Base-by-base conservation (phyloP, 306 rosid species). In the Crotalaria pallida region DNA sequence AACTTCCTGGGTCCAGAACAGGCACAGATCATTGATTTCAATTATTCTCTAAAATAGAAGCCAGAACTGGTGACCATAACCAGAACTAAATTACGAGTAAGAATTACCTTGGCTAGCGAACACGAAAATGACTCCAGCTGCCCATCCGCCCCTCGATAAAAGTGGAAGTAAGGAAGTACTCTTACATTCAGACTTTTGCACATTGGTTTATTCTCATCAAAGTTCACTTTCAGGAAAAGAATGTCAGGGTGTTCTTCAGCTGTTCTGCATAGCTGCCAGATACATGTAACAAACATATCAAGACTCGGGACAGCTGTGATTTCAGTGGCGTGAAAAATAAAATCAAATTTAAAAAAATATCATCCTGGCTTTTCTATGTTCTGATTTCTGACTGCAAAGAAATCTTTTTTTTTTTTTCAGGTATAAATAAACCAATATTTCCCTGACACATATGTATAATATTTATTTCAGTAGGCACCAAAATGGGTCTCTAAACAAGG, bases 161-260 rank as follows among this genome's bases (percentile, higher is more conserved):
- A 95, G 79, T 91, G 99, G 87, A 95, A 95, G 76, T 75, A 95
- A 65, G 99, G 99, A 82, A 95, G 97, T 53, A 91, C 97, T 91
- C 78, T 95, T 58, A 95, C 99, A 58, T 89, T 91, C 88, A 95
- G 45, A 74, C 97, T 89, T 80, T 87, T 91, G 86, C 99, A 95
- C 99, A 95, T 95, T 13, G 88, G 89, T 82, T 95, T 95, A 69
- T 95, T 95, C 87, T 95, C 99, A 69, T 95, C 99, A 81, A 95
- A 95, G 59, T 95, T 91, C 61, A 95, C 91, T 83, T 95, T 95
- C 48, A 95, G 82, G 86, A 95, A 83, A 69, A 91, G 1, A 82
- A 95, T 89, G 57, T 95, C 97, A 8, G 96, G 89, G 75, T 91
- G 83, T 38, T 91, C 99, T 80, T 84, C 99, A 58, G 99, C 96